Percentiles rank a stretch among this genome's conserved stretches.
phyloP scores from a whole-genome alignment of 2,329 filamentous ascomycete species.

The Purpureocillium takamizusanense region DNA sequence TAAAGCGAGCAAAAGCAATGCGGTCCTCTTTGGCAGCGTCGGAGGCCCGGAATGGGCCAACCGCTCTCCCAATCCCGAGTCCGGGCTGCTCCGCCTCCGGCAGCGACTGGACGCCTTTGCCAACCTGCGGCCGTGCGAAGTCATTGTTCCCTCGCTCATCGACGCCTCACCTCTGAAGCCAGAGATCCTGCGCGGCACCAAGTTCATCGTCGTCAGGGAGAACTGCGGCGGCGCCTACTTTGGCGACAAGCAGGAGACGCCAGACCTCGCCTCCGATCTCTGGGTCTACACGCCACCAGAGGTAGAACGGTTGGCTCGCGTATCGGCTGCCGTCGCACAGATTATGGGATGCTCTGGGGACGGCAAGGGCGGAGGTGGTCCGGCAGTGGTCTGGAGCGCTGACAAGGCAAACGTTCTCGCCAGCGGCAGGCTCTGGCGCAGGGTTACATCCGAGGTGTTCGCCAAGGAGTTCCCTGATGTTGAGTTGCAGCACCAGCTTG shows the following conservation, averaged over 20 bases:
- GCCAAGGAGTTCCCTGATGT: slow-evolving; percentile 32
- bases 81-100: slow-evolving; percentile 31
- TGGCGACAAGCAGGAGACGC: slow-evolving; percentile 34
- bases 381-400: slow-evolving; percentile 33
- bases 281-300: slow-evolving; percentile 36
- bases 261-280: slow-evolving; percentile 34
- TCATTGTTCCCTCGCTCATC: slow-evolving; percentile 30
- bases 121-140: slow-evolving; percentile 39
- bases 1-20: slow-evolving; percentile 29
- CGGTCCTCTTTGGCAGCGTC: slow-evolving; percentile 37
- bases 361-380: slow-evolving; percentile 17
- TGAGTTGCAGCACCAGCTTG: slow-evolving; percentile 33
- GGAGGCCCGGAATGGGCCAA: slow-evolving; percentile 38
- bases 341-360: slow-evolving; percentile 16
- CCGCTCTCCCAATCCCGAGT: slow-evolving; percentile 31
- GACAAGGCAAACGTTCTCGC: slow-evolving; percentile 47
- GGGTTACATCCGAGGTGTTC: slow-evolving; percentile 30
- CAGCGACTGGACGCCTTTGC: slow-evolving; percentile 35
- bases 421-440: slow-evolving; percentile 38
- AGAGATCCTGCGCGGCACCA: slow-evolving; percentile 32
- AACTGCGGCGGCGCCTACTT: slow-evolving; percentile 42
- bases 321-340: slow-evolving; percentile 34
- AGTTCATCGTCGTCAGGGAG: slow-evolving; percentile 40
- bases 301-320: slow-evolving; percentile 36
- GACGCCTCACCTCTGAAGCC: slow-evolving; percentile 33